These are phyloP conservation scores for Saccharum officinarum DNA, from an alignment of 176 grass and related monocot genomes.

Conservation along the genomic window DNA sequence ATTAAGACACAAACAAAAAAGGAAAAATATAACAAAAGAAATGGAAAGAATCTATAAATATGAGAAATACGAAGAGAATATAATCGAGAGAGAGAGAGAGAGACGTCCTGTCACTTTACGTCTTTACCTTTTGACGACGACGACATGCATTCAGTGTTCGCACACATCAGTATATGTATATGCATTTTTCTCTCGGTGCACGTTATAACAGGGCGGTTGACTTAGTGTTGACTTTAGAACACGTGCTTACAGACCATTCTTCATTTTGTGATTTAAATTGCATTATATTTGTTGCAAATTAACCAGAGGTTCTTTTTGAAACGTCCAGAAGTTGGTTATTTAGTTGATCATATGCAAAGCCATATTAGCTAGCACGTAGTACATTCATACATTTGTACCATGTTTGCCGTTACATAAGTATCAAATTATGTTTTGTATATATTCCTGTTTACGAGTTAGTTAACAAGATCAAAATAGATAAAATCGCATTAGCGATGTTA, in stretches of 20 bases:
- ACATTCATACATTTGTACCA: neutral
- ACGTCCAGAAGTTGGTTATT: neutral
- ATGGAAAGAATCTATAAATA: neutral
- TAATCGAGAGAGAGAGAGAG: neutral
- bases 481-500: too few species aligned
- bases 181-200: neutral
- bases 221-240: neutral
- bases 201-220: neutral
- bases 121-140: neutral
- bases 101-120: neutral
- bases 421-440: neutral
- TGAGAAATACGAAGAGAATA: neutral
- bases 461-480: too few species aligned
- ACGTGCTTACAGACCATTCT: neutral
- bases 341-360: neutral
- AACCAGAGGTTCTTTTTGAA: neutral
- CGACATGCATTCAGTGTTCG: neutral
- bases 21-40: neutral
- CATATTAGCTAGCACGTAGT: neutral
- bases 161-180: neutral
- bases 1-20: neutral
- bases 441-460: too few species aligned
- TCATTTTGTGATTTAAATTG: neutral
- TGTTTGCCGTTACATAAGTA: neutral
- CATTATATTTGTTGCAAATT: neutral